Evolutionary conservation across 1,139 yeast species (phyloP).

Genomic region (Scheffersomyces quercinus): DNA sequence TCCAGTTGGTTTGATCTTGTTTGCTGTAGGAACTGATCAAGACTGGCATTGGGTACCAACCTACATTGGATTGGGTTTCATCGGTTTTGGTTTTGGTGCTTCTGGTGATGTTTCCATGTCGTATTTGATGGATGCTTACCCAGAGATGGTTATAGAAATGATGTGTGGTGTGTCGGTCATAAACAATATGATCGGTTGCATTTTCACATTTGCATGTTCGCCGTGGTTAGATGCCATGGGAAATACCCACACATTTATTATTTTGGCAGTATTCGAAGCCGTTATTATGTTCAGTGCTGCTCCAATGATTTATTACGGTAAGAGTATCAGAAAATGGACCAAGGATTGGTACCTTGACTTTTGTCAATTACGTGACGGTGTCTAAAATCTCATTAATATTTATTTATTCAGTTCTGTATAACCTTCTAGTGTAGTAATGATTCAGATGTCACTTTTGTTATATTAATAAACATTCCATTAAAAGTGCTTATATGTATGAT

Average conservation of each 20-base stretch:
- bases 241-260: slow-evolving; percentile 33
- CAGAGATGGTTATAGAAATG: slow-evolving; percentile 39
- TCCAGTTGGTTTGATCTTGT: slow-evolving; percentile 37
- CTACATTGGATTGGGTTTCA: slow-evolving; percentile 37
- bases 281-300: slow-evolving; percentile 26
- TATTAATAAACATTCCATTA: no score
- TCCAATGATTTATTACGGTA: slow-evolving; percentile 36
- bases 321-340: slow-evolving; percentile 36
- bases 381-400: slow-evolving; percentile 3
- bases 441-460: no score
- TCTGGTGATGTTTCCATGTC: slow-evolving; percentile 41
- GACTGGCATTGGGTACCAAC: slow-evolving; percentile 34
- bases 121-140: slow-evolving; percentile 42
- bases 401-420: no score
- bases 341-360: slow-evolving; percentile 30
- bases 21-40: slow-evolving; percentile 36
- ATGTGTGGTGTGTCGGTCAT: slow-evolving; percentile 40
- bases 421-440: no score
- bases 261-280: slow-evolving; percentile 35
- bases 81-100: slow-evolving; percentile 40
- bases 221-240: slow-evolving; percentile 38
- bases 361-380: slow-evolving; percentile 19
- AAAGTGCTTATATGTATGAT: no score
- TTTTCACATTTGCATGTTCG: slow-evolving; percentile 43
- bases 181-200: slow-evolving; percentile 37